Evolutionary conservation across 2,329 filamentous ascomycete genomes (phyloP).

Genomic region (Magnaporthales sp.): DNA sequence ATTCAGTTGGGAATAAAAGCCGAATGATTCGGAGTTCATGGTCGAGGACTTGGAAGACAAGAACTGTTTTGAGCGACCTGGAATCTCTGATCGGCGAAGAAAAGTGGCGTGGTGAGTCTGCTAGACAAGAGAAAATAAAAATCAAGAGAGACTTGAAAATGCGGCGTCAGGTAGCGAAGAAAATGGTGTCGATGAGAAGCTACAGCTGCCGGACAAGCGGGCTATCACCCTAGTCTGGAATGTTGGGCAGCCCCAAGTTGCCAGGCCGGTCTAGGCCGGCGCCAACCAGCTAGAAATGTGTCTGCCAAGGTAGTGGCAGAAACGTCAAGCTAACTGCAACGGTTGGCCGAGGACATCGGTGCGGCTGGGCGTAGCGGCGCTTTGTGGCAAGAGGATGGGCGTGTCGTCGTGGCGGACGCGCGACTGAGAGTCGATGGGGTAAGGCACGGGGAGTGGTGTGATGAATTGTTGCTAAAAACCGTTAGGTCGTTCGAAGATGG

Average conservation of each 20-base stretch:
- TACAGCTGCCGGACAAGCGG: background rate
- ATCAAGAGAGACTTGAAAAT: background rate
- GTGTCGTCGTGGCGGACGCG: background rate
- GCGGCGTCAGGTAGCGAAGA: background rate
- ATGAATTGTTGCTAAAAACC: background rate
- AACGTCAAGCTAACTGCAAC: background rate
- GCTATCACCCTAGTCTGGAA: background rate
- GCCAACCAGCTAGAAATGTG: background rate
- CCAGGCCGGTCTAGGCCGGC: background rate
- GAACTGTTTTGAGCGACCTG: background rate
- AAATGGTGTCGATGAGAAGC: background rate
- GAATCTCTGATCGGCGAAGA: background rate
- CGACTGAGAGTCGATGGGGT: background rate
- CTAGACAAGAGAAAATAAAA: background rate
- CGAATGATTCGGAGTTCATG: background rate
- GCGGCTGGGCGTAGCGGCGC: background rate
- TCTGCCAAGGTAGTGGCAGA: conserved; percentile 5
- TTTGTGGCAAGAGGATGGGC: background rate
- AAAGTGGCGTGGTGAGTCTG: background rate
- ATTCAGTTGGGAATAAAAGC: background rate
- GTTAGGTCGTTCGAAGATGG: background rate
- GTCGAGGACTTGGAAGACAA: background rate
- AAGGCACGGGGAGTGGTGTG: background rate
- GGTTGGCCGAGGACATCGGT: background rate
- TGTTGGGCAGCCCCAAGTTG: too few relatives aligned